Evolutionary conservation across 495 filamentous ascomycete species (phyloP).

Genomic region (Cenococcum geophilum): DNA sequence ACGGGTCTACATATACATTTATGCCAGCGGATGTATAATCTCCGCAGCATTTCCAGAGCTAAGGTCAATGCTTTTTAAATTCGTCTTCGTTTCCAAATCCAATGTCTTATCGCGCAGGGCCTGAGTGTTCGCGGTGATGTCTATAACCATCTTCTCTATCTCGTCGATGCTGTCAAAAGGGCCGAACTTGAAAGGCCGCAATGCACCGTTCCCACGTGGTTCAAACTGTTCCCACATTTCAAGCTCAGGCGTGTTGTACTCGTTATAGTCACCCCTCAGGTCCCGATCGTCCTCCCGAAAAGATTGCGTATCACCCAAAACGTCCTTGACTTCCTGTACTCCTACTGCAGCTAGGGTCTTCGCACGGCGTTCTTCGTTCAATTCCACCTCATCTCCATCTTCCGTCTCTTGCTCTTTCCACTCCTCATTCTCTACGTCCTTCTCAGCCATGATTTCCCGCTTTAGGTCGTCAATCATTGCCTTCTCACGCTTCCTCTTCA

Average conservation of each 20-base stretch:
- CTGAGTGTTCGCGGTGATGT: neutral
- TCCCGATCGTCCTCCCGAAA: neutral
- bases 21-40: too few relatives aligned
- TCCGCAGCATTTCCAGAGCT: too few relatives aligned
- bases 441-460: neutral
- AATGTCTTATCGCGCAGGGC: neutral
- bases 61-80: too few relatives aligned
- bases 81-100: neutral
- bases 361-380: neutral
- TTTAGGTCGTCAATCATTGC: neutral
- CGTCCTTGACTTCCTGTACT: conserved; percentile 4
- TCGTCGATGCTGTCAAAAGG: neutral
- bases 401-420: neutral
- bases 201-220: neutral
- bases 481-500: conserved; percentile 6
- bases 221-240: neutral
- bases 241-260: conserved; percentile 13
- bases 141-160: neutral
- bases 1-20: too few relatives aligned
- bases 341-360: neutral
- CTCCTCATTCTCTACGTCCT: neutral
- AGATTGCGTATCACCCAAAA: conserved; percentile 2
- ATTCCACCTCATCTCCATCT: neutral
- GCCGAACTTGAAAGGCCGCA: neutral
- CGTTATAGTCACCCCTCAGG: conserved; percentile 5